Percentiles rank a stretch among this genome's conserved stretches.
These are phyloP conservation scores for Wallacemonas sp. DNA, from an alignment of 208 protist genomes.

Conservation along the genomic window DNA sequence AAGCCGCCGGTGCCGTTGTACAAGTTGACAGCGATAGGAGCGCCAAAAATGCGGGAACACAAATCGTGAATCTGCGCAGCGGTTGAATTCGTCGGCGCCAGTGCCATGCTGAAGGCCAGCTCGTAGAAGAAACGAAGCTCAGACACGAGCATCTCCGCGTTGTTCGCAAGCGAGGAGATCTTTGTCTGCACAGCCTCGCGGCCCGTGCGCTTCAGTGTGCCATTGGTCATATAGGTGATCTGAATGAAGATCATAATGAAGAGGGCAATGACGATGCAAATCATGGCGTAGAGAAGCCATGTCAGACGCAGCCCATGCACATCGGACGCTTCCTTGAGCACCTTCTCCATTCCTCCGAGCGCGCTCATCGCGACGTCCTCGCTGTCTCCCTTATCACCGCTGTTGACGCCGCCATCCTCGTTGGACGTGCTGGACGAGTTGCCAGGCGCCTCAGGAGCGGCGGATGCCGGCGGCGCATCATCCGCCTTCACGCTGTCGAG, in stretches of 20 bases:
- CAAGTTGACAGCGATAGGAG: constrained; percentile 31
- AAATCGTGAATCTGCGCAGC: constrained; percentile 10
- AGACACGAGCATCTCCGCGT: constrained; percentile 33
- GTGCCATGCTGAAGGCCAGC: constrained; percentile 21
- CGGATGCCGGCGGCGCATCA: constrained; percentile 3
- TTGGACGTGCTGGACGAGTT: constrained; percentile 9
- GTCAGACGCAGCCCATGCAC: constrained; percentile 58
- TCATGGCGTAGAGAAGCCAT: constrained; percentile 67
- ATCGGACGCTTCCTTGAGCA: constrained; percentile 57
- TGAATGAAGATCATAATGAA: constrained; percentile 53
- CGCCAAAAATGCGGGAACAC: constrained; percentile 32
- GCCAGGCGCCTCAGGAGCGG: neutral
- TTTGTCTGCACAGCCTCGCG: constrained; percentile 37
- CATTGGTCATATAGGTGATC: constrained; percentile 56
- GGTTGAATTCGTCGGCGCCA: neutral
- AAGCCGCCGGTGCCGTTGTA: constrained; percentile 22
- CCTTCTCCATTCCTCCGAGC: constrained; percentile 34
- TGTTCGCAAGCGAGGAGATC: constrained; percentile 27
- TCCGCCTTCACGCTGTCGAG: too few species aligned
- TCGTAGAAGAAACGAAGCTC: constrained; percentile 21
- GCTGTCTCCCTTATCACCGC: neutral
- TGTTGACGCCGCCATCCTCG: neutral
- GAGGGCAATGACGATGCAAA: constrained; percentile 53
- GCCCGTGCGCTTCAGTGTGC: constrained; percentile 32
- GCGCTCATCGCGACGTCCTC: neutral